A percentile compares a stretch with the other conserved stretches of the same genome.
phyloP scores from a whole-genome alignment of 768 basidiomycete genomes.

The Mycena rosella region DNA sequence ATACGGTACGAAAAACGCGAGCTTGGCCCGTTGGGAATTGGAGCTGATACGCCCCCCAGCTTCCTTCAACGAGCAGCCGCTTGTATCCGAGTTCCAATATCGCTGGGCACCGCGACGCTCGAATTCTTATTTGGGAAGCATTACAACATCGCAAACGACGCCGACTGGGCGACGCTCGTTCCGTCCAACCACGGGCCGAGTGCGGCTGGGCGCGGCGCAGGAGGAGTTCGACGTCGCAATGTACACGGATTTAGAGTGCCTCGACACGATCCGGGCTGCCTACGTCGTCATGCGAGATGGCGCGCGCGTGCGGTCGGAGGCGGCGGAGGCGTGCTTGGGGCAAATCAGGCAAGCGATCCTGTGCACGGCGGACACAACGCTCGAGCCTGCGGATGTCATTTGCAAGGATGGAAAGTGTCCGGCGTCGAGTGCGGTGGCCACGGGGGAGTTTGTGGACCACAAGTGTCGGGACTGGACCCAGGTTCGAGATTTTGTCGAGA shows the following conservation, averaged over 20 bases:
- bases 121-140: conserved; percentile 89
- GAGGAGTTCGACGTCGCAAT: conserved; percentile 78
- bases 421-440: conserved; percentile 11
- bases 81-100: conserved; percentile 25
- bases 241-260: conserved; percentile 91
- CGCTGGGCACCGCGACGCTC: conserved; percentile 13
- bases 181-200: conserved; percentile 98
- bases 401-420: conserved; percentile 28
- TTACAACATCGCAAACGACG: conserved; percentile 93
- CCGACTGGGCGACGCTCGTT: conserved; percentile 93
- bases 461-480: conserved; percentile 31
- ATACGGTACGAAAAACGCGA: background rate
- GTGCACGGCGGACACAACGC: conserved; percentile 33
- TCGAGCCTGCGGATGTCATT: conserved; percentile 20
- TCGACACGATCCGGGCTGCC: conserved; percentile 86
- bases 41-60: background rate
- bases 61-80: background rate
- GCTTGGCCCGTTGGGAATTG: background rate
- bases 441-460: conserved; percentile 24
- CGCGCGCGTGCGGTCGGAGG: conserved; percentile 45
- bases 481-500: conserved; percentile 28
- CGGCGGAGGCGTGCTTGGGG: conserved; percentile 31
- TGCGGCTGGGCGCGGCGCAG: conserved; percentile 85
- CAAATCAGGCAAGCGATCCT: conserved; percentile 26
- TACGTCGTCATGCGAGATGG: conserved; percentile 96